Evolutionary conservation across 176 grass and related monocot species (phyloP), one percentile per base, ranked within the genome.

Genomic region (Eremochloa ophiuroides): DNA sequence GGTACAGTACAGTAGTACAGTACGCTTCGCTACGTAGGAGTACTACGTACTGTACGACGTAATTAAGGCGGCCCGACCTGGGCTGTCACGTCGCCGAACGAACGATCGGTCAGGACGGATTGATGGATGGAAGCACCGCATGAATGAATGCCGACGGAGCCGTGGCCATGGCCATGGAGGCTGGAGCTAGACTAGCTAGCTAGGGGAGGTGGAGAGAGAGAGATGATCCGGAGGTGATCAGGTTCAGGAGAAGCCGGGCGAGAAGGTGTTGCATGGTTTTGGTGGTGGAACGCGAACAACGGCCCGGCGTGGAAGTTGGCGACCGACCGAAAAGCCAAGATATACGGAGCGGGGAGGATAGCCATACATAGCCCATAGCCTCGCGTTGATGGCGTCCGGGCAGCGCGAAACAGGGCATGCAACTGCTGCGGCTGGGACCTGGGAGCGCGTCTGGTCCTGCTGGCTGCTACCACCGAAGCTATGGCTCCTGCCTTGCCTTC

Each of bases 281-380:
- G n/a, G n/a, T n/a, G n/a, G n/a, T n/a, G n/a, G n/a, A n/a, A n/a
- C n/a, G n/a, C n/a, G n/a, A n/a, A n/a, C n/a, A n/a, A n/a, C n/a
- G n/a, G n/a, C n/a, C n/a, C n/a, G 15, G 29, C 71, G 18, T 39
- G 73, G 69, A 28, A 28, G 40, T 8, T 14, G 18, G 30, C 10
- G 31, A 34, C 10, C 63, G 15, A 10, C n/a, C 4, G 20, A 38
- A 81, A 87, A 81, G 71, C 78, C 71, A 69, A n/a, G 79, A 87
- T 64, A 62, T 8, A 31, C 74, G 74, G 75, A 44, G 75, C 58
- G 64, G 64, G 30, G 8, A 41, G 11, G 15, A n/a, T n/a, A n/a
- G n/a, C n/a, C n/a, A n/a, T n/a, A n/a, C n/a, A n/a, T n/a, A n/a
- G n/a, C n/a, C n/a, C n/a, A n/a, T n/a, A n/a, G n/a, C n/a, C n/a